These are phyloP conservation scores for Quercus berberidifolia DNA, from an alignment of 306 rosid species.

Conservation along the genomic window DNA sequence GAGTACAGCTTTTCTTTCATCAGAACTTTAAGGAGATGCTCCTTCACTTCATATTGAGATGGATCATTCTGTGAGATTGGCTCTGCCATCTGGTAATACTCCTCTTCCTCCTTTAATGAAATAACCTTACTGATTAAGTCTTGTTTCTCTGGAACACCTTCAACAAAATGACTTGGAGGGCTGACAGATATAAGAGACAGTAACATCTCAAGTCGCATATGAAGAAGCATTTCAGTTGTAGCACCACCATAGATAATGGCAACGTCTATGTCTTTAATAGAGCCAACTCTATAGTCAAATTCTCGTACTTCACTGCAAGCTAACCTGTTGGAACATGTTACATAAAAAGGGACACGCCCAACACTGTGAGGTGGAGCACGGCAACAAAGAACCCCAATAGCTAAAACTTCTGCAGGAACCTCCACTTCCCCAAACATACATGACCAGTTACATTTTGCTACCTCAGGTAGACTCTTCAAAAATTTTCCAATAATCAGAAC, in stretches of 20 bases:
- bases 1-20: constrained; percentile 71
- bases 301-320: constrained; percentile 94
- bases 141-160: constrained; percentile 41
- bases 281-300: constrained; percentile 59
- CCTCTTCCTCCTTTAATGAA: constrained; percentile 71
- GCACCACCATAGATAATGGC: constrained; percentile 25
- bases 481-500: constrained; percentile 70
- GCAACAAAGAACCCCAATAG: constrained; percentile 76
- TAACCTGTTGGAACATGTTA: constrained; percentile 83
- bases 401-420: constrained; percentile 77
- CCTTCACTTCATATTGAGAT: constrained; percentile 43
- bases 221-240: constrained; percentile 42
- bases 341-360: constrained; percentile 81
- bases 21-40: constrained; percentile 39
- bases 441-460: constrained; percentile 57
- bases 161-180: constrained; percentile 37
- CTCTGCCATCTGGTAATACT: constrained; percentile 37
- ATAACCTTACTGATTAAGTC: constrained; percentile 52
- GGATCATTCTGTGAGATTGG: constrained; percentile 25
- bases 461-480: constrained; percentile 46
- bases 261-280: constrained; percentile 42
- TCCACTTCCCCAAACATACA: constrained; percentile 96
- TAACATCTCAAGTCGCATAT: constrained; percentile 49
- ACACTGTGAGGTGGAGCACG: constrained; percentile 61
- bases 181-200: constrained; percentile 44